Base-by-base conservation (phyloP, 345 rosid species). In the Sonneratia alba region DNA sequence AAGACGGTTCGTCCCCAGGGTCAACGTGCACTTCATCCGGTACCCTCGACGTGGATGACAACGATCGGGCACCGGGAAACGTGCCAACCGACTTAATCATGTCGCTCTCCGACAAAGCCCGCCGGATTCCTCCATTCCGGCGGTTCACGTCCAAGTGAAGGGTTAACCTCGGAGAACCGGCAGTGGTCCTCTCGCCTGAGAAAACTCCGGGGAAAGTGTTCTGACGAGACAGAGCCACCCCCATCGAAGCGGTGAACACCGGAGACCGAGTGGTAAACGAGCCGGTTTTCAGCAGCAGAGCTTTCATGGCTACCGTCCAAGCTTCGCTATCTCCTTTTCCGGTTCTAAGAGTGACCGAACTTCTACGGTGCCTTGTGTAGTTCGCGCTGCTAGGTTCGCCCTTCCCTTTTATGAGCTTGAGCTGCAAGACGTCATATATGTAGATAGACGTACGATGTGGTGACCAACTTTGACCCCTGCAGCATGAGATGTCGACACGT, bases 101-200 rank as follows among this genome's bases (percentile, higher is more conserved):
- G 63, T 92, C 87, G 13, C 71, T 80, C 32, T 87, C 88, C 27
- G 94, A 91, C 51, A 79, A 24, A 42, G 87, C 80, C 53, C 87
- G 82, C 66, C 89, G 81, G 57, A 91, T 78, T 56, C 80, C 82
- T 37, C 43, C 10, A 70, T 42, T 67, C 56, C 76, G 43, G 74
- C 72, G 73, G 68, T 74, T 71, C 71, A 57, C 51, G 27, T 84
- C 83, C 63, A 82, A 76, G 36, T 82, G 86, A 70, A 91, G 77
- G 1, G 91, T 83, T 37, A 81, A 47, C 75, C 77, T 84, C 0
- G 83, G 86, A 53, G 84, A 78, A 45, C 57, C 36, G 0, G 38
- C 71, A 79, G 77, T 7, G 75, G 71, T 67, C 75, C 77, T 81
- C 55, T 85, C 88, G n/a, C 84, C 79, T 48, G 88, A 57, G 76